Percentiles rank a stretch among this genome's conserved stretches.
Conservation (phyloP, 2,329 filamentous ascomycete species). For the Calonectria pseudoturangicola region DNA sequence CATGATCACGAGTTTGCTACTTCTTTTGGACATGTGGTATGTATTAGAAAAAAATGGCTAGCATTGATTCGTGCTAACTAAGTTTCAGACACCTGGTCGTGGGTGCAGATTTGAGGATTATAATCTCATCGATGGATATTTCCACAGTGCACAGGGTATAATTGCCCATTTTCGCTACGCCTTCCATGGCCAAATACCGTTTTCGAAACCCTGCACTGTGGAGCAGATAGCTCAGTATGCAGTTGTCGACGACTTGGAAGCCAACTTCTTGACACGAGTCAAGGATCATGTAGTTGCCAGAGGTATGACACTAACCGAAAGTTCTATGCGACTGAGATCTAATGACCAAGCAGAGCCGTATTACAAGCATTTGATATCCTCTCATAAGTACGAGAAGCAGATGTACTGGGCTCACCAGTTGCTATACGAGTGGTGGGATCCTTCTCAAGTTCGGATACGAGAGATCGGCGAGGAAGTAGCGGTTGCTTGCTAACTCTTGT, state of each 20-base stretch:
- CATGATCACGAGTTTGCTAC: not conserved
- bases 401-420: not conserved
- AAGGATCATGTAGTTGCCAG: not conserved
- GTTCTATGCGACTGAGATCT: not conserved
- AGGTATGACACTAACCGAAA: not conserved
- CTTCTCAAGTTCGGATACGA: not conserved
- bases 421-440: not conserved
- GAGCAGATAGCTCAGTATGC: not conserved
- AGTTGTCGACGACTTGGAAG: not conserved
- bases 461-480: not conserved
- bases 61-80: not conserved
- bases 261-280: not conserved
- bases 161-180: not conserved
- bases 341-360: not conserved
- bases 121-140: not conserved
- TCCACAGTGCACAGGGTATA: not conserved
- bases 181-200: not conserved
- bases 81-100: not conserved
- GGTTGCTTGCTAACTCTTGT: not conserved
- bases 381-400: not conserved
- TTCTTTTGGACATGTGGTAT: constrained; percentile 1
- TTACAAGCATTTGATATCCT: not conserved
- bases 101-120: constrained; percentile 1
- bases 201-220: not conserved
- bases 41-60: not conserved